A percentile compares a stretch with the other conserved stretches of the same genome.
Conservation (phyloP, 768 basidiomycete genomes). For the Phanerochaete carnosa region DNA sequence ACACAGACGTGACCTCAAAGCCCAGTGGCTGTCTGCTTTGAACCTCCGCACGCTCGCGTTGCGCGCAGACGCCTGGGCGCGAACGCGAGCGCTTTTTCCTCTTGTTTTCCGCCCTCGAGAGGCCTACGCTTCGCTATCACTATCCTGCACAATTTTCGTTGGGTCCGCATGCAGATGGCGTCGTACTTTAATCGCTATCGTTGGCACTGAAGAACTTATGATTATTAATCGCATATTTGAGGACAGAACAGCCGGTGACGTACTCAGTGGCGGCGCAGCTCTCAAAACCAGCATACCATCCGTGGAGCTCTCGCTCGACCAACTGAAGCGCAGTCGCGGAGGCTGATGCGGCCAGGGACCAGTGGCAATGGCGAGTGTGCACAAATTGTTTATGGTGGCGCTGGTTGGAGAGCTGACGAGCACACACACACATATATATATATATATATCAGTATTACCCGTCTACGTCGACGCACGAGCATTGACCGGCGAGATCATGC, state of each 20-base stretch:
- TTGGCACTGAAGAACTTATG: constrained; percentile 66
- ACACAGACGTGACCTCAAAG: too few species aligned
- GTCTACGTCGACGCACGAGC: constrained; percentile 93
- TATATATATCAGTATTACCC: constrained; percentile 91
- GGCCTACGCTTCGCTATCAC: not conserved
- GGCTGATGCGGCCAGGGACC: constrained; percentile 68
- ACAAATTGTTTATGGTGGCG: constrained; percentile 24
- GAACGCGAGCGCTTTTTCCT: too few species aligned
- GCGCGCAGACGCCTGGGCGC: too few species aligned
- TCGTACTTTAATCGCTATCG: constrained; percentile 66
- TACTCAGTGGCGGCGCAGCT: constrained; percentile 78
- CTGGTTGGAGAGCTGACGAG: not conserved
- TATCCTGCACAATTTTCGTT: not conserved
- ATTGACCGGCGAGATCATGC: constrained; percentile 76
- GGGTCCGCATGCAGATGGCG: constrained; percentile 19
- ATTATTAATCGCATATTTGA: too few species aligned
- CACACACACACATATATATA: constrained; percentile 62
- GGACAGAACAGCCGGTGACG: too few species aligned
- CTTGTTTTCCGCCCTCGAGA: not conserved
- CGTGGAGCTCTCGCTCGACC: constrained; percentile 86
- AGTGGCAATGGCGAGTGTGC: constrained; percentile 72
- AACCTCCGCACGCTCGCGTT: too few species aligned
- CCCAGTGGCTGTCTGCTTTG: too few species aligned
- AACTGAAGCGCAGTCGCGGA: constrained; percentile 92
- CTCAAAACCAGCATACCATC: constrained; percentile 75